phyloP scores from a whole-genome alignment of 495 filamentous ascomycete species.

The Paragyromitra xinjiangensis region DNA sequence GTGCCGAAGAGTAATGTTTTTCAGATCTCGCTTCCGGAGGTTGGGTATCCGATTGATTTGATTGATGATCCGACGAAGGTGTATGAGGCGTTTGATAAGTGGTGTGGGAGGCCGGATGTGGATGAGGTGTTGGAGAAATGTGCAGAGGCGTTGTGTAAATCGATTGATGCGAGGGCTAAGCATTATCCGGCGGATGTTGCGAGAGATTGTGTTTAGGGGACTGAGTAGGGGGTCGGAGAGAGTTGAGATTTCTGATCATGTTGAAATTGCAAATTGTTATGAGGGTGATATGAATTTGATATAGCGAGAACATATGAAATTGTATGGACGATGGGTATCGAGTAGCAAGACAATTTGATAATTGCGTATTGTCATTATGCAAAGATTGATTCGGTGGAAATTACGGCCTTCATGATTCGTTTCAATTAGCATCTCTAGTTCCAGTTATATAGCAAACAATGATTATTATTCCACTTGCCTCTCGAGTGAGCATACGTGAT shows the following conservation, averaged over 20 bases:
- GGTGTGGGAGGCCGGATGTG: neutral
- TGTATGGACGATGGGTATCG: neutral
- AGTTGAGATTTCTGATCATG: neutral
- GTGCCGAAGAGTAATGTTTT: constrained; percentile 1
- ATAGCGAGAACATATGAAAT: neutral
- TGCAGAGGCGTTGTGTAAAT: constrained; percentile 4
- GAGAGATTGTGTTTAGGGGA: neutral
- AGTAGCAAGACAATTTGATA: no score
- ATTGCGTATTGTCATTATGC: neutral
- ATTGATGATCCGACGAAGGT: constrained; percentile 34
- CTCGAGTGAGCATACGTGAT: neutral
- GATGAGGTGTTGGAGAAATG: constrained; percentile 1
- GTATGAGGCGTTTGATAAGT: constrained; percentile 10
- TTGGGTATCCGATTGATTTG: constrained; percentile 21
- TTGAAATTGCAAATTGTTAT: neutral
- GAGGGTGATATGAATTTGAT: neutral
- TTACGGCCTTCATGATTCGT: neutral
- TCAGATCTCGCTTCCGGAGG: constrained; percentile 19
- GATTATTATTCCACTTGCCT: no score
- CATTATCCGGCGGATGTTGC: constrained; percentile 9
- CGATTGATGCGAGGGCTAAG: constrained; percentile 6
- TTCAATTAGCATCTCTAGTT: no score
- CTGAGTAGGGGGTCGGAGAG: neutral
- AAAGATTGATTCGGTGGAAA: neutral
- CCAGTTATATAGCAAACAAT: neutral